These are phyloP conservation scores for Citrus glauca DNA, from an alignment of 345 rosid genomes.

Conservation along the genomic window DNA sequence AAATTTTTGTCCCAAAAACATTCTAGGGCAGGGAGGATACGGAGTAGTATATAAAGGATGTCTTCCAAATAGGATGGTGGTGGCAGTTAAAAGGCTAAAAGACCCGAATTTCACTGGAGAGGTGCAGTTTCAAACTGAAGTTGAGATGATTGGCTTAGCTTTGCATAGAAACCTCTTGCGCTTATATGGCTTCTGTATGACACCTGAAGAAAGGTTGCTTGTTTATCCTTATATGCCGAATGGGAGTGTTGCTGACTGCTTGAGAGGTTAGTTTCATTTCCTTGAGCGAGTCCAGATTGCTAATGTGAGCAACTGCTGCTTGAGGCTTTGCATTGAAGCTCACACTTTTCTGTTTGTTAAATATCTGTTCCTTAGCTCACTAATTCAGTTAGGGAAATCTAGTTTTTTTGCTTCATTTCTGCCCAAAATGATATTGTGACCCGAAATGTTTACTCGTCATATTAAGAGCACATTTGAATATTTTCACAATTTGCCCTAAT, in stretches of 20 bases:
- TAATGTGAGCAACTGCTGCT: background rate
- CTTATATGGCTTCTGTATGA: slow-evolving; percentile 91
- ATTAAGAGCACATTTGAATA: background rate
- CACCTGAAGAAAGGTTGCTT: slow-evolving; percentile 73
- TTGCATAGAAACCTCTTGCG: slow-evolving; percentile 84
- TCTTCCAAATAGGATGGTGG: slow-evolving; percentile 64
- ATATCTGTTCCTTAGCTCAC: background rate
- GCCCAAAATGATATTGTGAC: background rate
- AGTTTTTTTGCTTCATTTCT: background rate
- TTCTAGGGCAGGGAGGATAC: slow-evolving; percentile 90
- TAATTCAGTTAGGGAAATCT: background rate
- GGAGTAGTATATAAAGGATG: slow-evolving; percentile 96
- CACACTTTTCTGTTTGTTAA: background rate
- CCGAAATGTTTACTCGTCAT: background rate
- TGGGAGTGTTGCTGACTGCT: slow-evolving; percentile 91
- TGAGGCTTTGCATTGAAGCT: background rate
- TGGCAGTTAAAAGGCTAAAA: slow-evolving; percentile 89
- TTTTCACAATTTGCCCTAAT: background rate
- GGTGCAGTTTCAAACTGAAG: slow-evolving; percentile 95
- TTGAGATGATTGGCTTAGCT: slow-evolving; percentile 96
- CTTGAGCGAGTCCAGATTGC: background rate
- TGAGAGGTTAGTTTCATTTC: slow-evolving; percentile 55
- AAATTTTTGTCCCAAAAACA: slow-evolving; percentile 72
- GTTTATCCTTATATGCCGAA: slow-evolving; percentile 97
- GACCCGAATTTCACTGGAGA: slow-evolving; percentile 91